Base-by-base conservation (phyloP, 2,329 filamentous ascomycete genomes). In the Dactylonectria macrodidyma region DNA sequence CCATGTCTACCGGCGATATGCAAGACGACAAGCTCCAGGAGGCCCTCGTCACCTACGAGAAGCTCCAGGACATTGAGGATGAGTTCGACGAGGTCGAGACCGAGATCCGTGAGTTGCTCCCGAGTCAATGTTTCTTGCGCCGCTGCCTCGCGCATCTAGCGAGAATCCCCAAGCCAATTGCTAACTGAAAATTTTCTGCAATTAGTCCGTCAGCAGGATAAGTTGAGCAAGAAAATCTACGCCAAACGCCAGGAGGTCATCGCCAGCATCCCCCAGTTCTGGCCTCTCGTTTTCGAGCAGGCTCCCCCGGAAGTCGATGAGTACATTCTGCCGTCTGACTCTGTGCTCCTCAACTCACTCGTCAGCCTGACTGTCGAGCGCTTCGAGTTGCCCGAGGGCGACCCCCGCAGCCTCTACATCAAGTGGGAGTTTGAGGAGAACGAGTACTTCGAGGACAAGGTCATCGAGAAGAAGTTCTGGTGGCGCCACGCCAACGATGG, bases 381-480 rank as follows among this genome's bases (percentile, higher is more conserved):
- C 73, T 96, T 97, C 79, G 94, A 97, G 84, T 87, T 97, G 56
- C 88, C 90, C 70, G 78, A 83, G 68, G 94, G 93, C 77, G 93
- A 96, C 77, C 95, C 95, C 24, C 91, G 95, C 80, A 95, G 91
- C 83, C 81, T 98, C 75, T 84, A 87, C 68, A 89, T 97, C 85
- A 90, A 84, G 70, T 94, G 96, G 78, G 91, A 93, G 76, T 97
- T 97, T 82, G 83, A 83, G 67, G 88, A 91, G 70, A 98, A 98
- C 83, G 90, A 94, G 57, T 91, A 91, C 84, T 97, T 98, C 76
- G 88, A 91, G 78, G 88, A 97, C 83, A 86, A 84, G 62, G 88
- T 91, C 61, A 83, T 98, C 56, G 93, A 95, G 84, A 98, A 98
- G 91, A 93, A 93, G 79, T 97, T 98, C 83, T 95, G 92, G 89